Percentiles rank a stretch among this genome's conserved stretches.
These are phyloP conservation scores for Ceratopteris richardii DNA, from an alignment of 75 land plant species.

Conservation along the genomic window DNA sequence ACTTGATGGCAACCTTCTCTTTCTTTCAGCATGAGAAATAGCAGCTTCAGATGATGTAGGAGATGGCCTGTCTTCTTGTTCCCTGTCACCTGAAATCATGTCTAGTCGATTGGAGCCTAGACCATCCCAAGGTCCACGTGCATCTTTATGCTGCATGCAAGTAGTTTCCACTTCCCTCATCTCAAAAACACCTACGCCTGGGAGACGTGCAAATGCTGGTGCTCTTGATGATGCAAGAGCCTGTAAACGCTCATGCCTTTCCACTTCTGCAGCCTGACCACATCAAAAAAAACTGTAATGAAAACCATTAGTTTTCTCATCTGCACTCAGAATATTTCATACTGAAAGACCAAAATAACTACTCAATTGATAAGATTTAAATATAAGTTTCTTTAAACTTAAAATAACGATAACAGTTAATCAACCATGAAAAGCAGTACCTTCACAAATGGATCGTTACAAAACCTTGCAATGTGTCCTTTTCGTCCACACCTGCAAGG, in stretches of 20 bases:
- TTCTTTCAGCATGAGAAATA: not conserved
- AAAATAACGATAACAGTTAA: too few species aligned
- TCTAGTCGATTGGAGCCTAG: slow-evolving; percentile 8
- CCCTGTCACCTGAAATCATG: not conserved
- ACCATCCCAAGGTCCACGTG: slow-evolving; percentile 14
- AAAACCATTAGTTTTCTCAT: not conserved
- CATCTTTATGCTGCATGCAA: not conserved
- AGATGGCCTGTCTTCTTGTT: not conserved
- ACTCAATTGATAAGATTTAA: not conserved
- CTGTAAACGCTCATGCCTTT: slow-evolving; percentile 9
- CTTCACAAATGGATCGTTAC: slow-evolving; percentile 14
- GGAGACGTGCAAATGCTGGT: not conserved
- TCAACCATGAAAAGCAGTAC: not conserved
- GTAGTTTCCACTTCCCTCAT: not conserved
- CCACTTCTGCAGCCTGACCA: slow-evolving; percentile 14
- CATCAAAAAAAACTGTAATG: slow-evolving; percentile 3
- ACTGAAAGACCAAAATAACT: not conserved
- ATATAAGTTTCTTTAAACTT: too few species aligned
- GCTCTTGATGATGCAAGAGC: slow-evolving; percentile 4
- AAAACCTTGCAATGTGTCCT: slow-evolving; percentile 17
- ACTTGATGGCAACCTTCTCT: not conserved
- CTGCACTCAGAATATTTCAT: not conserved
- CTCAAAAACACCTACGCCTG: not conserved
- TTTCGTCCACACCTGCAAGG: slow-evolving; percentile 9
- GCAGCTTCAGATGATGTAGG: not conserved